A percentile compares a stretch with the other conserved stretches of the same genome.
phyloP scores from a whole-genome alignment of 805 yeast species.

The Ogataea allantospora region DNA sequence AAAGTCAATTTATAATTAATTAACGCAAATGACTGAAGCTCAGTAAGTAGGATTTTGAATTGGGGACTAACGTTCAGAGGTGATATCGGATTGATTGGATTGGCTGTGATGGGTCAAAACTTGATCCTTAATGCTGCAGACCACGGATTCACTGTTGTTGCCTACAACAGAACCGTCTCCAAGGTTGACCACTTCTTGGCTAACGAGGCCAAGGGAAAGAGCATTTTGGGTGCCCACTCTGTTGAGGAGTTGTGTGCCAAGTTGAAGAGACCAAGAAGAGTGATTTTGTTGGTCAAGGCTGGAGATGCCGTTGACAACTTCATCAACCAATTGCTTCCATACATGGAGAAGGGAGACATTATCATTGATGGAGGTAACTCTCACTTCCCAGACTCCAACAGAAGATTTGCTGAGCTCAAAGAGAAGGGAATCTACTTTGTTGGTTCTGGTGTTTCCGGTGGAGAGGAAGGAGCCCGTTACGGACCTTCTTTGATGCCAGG shows the following conservation, averaged over 20 bases:
- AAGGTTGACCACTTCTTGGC: constrained; percentile 93
- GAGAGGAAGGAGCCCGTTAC: constrained; percentile 99
- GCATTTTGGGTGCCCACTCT: constrained; percentile 93
- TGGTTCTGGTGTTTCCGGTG: constrained; percentile 99
- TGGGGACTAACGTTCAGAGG: constrained; percentile 47
- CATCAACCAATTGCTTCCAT: constrained; percentile 84
- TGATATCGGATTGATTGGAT: constrained; percentile 98
- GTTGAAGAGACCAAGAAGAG: constrained; percentile 96
- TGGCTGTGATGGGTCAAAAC: constrained; percentile 99
- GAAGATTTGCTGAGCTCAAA: constrained; percentile 89
- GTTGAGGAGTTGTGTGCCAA: constrained; percentile 81
- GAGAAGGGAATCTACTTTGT: constrained; percentile 86
- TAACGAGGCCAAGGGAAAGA: constrained; percentile 96
- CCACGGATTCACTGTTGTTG: constrained; percentile 97
- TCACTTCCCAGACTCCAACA: constrained; percentile 97
- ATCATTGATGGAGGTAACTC: constrained; percentile 99
- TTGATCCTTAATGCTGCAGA: constrained; percentile 96
- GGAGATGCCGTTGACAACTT: constrained; percentile 93
- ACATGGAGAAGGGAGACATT: constrained; percentile 94
- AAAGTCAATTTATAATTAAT: constrained; percentile 4
- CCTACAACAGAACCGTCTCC: constrained; percentile 95
- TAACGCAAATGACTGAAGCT: constrained; percentile 16
- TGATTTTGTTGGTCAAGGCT: constrained; percentile 92
- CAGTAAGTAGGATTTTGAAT: constrained; percentile 10
- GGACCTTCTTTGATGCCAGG: constrained; percentile 99